Percentiles rank a stretch among this genome's conserved stretches.
Conservation (phyloP, 495 filamentous ascomycete genomes). For the Staphylotrichum longicolle region DNA sequence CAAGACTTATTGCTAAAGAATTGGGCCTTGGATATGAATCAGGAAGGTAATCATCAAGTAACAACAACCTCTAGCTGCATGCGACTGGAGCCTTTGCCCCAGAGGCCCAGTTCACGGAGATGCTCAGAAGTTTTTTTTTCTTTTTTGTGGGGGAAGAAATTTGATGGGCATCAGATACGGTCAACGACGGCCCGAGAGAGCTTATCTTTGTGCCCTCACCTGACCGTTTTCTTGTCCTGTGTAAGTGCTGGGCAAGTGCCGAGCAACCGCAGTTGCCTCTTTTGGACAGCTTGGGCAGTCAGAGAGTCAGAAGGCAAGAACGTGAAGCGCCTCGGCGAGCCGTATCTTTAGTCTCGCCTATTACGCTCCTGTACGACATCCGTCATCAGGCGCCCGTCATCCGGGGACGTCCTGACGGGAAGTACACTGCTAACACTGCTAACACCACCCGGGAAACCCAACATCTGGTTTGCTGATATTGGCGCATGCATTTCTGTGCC, state of each 20-base stretch:
- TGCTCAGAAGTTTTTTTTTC: slow-evolving; percentile 7
- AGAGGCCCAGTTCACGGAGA: slow-evolving; percentile 13
- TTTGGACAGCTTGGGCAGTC: slow-evolving; percentile 13
- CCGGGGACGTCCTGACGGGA: too few species aligned
- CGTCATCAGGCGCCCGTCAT: too few species aligned
- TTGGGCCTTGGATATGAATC: slow-evolving; percentile 23
- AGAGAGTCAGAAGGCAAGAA: background rate
- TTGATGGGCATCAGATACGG: slow-evolving; percentile 10
- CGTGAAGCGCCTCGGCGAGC: background rate
- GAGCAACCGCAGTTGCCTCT: slow-evolving; percentile 12
- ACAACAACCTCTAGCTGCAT: slow-evolving; percentile 39
- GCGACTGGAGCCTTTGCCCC: slow-evolving; percentile 23
- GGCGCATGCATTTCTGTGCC: slow-evolving; percentile 15
- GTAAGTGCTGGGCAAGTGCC: slow-evolving; percentile 9
- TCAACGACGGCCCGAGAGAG: background rate
- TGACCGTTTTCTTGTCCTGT: background rate
- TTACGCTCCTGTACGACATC: slow-evolving; percentile 23
- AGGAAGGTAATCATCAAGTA: slow-evolving; percentile 38
- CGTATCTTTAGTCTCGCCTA: slow-evolving; percentile 17
- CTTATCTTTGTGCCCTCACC: background rate
- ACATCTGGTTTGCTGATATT: slow-evolving; percentile 18
- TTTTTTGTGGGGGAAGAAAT: slow-evolving; percentile 11
- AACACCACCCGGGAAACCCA: slow-evolving; percentile 12
- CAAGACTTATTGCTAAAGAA: slow-evolving; percentile 20
- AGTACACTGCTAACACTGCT: slow-evolving; percentile 14